Evolutionary conservation across 2,329 filamentous ascomycete species (phyloP), one percentile per base, ranked within the genome.

Genomic region (Chaetothyriales sp.): DNA sequence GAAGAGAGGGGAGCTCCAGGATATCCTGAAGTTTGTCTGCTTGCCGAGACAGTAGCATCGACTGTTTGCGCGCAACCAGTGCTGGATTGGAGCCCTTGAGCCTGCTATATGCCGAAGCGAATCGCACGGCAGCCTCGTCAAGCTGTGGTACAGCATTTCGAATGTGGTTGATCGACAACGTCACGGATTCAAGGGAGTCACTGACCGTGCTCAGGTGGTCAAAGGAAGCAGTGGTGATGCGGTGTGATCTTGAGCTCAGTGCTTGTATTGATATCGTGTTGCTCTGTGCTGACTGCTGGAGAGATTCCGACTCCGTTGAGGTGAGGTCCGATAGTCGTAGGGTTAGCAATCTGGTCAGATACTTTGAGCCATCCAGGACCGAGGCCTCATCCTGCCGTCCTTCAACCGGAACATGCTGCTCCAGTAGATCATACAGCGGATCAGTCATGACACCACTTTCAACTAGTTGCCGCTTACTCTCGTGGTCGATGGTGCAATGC

Each of bases 21-120:
- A 96, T 82, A 64, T 95, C 89, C 26, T 88, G 84, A 2, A 96
- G 75, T 50, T 90, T 80, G 65, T 95, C 90, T 25, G 90, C 83
- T 64, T 95, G 96, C 46, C 86, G 78, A 18, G 86, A 79, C 15
- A 96, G 73, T 19, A 94, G 75, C 62, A 95, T 77, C 0, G 86
- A 84, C 63, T 84, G 82, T 61, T 85, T 86, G 57, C 92, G 79
- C 22, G 82, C 72, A 48, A 81, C 80, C 25, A 95, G 73, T 0
- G 86, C 70, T 47, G 80, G 76, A 58, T 80, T 83, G 54, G 84
- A 80, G 44, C 56, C 53, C 36, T 53, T 53, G 50, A 77, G 79
- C 62, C 84, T 85, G 66, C 83, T 83, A 65, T 95, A 95, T 43
- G 81, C 86, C 12, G 81, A 77, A 6, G 89, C 86, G 68, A 98